These are phyloP conservation scores for Astragalus glycyphyllos DNA, from an alignment of 306 rosid species.

Conservation along the genomic window DNA sequence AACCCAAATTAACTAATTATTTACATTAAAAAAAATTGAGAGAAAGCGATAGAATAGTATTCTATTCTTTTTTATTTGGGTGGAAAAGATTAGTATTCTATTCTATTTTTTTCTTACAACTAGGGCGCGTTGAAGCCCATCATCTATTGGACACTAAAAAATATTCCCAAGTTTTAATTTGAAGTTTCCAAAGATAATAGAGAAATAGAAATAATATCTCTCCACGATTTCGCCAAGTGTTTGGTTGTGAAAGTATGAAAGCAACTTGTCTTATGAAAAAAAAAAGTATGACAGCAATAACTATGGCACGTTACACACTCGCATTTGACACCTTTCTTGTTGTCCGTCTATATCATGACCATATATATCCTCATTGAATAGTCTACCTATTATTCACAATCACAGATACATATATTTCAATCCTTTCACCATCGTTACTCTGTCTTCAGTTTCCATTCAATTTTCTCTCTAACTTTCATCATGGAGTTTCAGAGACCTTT, in stretches of 20 bases:
- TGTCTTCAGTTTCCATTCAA: not conserved
- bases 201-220: not conserved
- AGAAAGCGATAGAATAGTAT: no score
- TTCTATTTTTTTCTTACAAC: no score
- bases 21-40: no score
- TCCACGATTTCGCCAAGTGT: slow-evolving; percentile 38
- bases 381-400: not conserved
- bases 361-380: not conserved
- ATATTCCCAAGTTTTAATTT: no score
- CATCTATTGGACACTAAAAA: no score
- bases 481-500: slow-evolving; percentile 46
- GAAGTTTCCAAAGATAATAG: no score
- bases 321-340: slow-evolving; percentile 4
- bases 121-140: no score
- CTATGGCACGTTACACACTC: slow-evolving; percentile 17
- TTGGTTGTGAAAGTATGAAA: not conserved
- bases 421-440: not conserved
- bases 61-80: no score
- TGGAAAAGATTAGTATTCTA: no score
- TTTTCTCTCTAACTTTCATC: not conserved
- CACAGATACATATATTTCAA: slow-evolving; percentile 6
- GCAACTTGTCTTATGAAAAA: no score
- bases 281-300: not conserved
- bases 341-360: not conserved
- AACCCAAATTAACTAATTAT: no score